phyloP scores from a whole-genome alignment of 2,329 filamentous ascomycete genomes.

The Remersonia thermophila region DNA sequence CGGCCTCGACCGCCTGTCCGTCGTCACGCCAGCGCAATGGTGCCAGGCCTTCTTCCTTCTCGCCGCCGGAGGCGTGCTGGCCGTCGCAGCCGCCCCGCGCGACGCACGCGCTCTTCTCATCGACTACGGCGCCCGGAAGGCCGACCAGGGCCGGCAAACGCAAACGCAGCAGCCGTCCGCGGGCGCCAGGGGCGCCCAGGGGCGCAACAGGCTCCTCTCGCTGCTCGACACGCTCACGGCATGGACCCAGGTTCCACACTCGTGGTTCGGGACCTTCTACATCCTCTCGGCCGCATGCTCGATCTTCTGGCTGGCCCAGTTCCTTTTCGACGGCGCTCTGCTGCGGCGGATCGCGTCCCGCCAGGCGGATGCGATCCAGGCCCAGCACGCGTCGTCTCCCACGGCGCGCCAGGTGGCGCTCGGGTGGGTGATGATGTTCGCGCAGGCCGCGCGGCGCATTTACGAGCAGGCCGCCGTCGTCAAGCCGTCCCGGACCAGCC shows the following conservation, averaged over 20 bases:
- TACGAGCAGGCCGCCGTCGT: slow-evolving; percentile 59
- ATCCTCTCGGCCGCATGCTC: slow-evolving; percentile 56
- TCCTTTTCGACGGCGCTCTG: slow-evolving; percentile 39
- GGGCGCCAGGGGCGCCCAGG: no score
- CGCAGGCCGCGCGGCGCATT: slow-evolving; percentile 64
- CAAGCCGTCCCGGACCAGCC: slow-evolving; percentile 51
- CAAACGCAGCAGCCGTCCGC: slow-evolving; percentile 10
- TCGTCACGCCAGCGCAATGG: slow-evolving; percentile 19
- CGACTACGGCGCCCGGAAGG: slow-evolving; percentile 38
- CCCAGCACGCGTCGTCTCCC: slow-evolving; percentile 34
- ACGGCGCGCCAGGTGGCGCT: slow-evolving; percentile 49
- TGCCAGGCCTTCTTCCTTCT: slow-evolving; percentile 38
- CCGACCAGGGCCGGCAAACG: background rate
- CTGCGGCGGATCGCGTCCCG: slow-evolving; percentile 34
- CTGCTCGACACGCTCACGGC: slow-evolving; percentile 26
- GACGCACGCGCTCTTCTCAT: slow-evolving; percentile 33
- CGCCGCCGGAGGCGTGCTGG: slow-evolving; percentile 28
- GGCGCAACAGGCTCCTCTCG: slow-evolving; percentile 15
- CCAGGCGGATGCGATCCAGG: slow-evolving; percentile 20
- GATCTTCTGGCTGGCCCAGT: slow-evolving; percentile 60
- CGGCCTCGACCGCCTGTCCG: background rate
- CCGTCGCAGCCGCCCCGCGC: slow-evolving; percentile 31
- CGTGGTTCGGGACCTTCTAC: slow-evolving; percentile 87
- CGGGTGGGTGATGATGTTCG: slow-evolving; percentile 58
- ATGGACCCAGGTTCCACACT: slow-evolving; percentile 59